Evolutionary conservation across 2,329 filamentous ascomycete genomes (phyloP), one percentile per base, ranked within the genome.

Genomic region (Microthyrium microscopicum): DNA sequence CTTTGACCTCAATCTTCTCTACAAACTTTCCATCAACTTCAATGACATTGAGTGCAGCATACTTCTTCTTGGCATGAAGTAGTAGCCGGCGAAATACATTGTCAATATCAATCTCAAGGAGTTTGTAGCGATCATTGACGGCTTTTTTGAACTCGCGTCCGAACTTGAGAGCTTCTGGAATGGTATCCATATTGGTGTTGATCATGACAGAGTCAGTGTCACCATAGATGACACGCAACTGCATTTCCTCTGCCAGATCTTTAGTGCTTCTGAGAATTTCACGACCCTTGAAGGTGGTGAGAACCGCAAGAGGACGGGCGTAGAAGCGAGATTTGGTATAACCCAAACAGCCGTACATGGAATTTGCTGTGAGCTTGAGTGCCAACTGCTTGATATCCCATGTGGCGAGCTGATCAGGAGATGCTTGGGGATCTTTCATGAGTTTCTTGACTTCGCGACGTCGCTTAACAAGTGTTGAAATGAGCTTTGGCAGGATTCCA

Each of bases 181-280:
- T 79, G 43, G 80, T 92, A 56, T 94, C 82, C 35, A 89, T 84
- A 49, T 95, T 95, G 41, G 89, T 92, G 50, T 98, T 98, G 63
- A 98, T 95, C 89, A 98, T 98, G 58, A 98, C 89, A 6, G 89
- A 98, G 57, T 98, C 89, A 9, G 89, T 98, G 57, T 98, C 89
- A 61, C 89, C 89, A 47, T 98, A 98, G 41, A 98, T 95, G 53
- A 98, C 89, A 48, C 89, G 80, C 20, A 98, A 68, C 39, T 84
- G 77, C 44, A 80, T 85, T 47, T 73, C 81, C 57, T 98, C 89
- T 7, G 89, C 89, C 40, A 98, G 70, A 34, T 92, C 85, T 55
- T 95, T 98, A 36, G 89, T 98, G 51, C 82, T 91, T 42, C 81
- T 73, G 38, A 98, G 64, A 70, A 98, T 95, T 61, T 98, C 89